A percentile compares a stretch with the other conserved stretches of the same genome.
These are phyloP conservation scores for Hapsidospora chrysogenum DNA, from an alignment of 495 filamentous ascomycete genomes.

Conservation along the genomic window DNA sequence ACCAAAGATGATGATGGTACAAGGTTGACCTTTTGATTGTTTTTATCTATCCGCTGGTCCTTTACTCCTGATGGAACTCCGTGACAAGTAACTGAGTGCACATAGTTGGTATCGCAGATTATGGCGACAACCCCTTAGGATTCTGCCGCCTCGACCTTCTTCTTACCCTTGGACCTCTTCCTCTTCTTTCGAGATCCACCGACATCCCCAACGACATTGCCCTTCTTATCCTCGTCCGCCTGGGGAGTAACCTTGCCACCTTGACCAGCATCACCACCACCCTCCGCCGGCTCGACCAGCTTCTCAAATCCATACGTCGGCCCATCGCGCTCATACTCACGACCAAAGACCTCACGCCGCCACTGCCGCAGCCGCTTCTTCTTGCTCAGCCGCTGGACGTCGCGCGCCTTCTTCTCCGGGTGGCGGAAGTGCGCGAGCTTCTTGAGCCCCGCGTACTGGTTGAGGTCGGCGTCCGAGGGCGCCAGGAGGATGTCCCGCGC, in stretches of 20 bases:
- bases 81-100: too few relatives aligned
- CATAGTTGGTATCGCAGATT: too few relatives aligned
- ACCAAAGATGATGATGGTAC: too few relatives aligned
- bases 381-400: slow-evolving; percentile 78
- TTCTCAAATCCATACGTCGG: slow-evolving; percentile 29
- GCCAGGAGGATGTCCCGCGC: slow-evolving; percentile 85
- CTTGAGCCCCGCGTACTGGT: slow-evolving; percentile 84
- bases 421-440: slow-evolving; percentile 85
- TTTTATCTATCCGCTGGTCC: too few relatives aligned
- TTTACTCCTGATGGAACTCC: too few relatives aligned
- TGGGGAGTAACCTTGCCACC: too few relatives aligned
- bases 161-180: slow-evolving; percentile 26
- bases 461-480: slow-evolving; percentile 62
- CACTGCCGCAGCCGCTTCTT: slow-evolving; percentile 80
- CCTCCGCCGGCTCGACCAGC: slow-evolving; percentile 5
- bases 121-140: too few relatives aligned
- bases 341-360: slow-evolving; percentile 83
- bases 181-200: slow-evolving; percentile 23
- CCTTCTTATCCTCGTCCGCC: slow-evolving; percentile 6
- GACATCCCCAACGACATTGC: slow-evolving; percentile 8
- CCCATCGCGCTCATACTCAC: slow-evolving; percentile 30
- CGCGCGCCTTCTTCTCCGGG: slow-evolving; percentile 67
- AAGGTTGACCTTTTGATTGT: too few relatives aligned
- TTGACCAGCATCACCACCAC: slow-evolving; percentile 4
- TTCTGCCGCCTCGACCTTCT: slow-evolving; percentile 1